Conservation (phyloP, 345 rosid genomes). For the Euphorbia lathyris region DNA sequence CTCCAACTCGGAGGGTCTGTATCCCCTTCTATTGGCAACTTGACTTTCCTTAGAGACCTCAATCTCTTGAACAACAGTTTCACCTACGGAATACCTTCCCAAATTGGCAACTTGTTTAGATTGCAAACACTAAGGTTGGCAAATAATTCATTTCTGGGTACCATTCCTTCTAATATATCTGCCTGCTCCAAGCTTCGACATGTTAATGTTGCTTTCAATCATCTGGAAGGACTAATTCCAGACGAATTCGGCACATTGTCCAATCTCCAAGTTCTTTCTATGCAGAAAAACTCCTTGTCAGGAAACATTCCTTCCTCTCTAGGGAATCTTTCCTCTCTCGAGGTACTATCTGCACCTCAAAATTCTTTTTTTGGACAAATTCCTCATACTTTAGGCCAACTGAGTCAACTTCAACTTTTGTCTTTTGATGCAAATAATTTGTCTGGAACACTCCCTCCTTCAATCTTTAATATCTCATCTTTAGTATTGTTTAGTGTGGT, state of each 20-base stretch:
- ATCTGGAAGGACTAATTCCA: constrained; percentile 13
- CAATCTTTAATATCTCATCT: constrained; percentile 18
- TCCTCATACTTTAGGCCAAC: not conserved
- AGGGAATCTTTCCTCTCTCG: constrained; percentile 2
- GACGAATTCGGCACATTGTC: constrained; percentile 1
- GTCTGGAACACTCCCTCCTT: constrained; percentile 15
- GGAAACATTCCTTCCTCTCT: constrained; percentile 20
- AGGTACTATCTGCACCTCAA: not conserved
- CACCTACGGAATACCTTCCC: not conserved
- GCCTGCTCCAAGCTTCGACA: not conserved
- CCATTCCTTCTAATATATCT: constrained; percentile 9
- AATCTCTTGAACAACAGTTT: constrained; percentile 11
- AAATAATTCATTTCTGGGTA: constrained; percentile 10
- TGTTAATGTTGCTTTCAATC: fast-evolving
- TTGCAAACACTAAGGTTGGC: not conserved
- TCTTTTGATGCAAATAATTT: not conserved
- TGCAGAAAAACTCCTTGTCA: not conserved
- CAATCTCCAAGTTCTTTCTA: fast-evolving
- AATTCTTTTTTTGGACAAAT: not conserved
- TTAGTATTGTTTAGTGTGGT: fast-evolving
- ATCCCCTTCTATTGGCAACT: constrained; percentile 1
- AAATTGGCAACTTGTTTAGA: constrained; percentile 13
- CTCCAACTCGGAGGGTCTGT: not conserved
- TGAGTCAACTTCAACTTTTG: not conserved
- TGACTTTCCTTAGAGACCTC: not conserved